Base-by-base conservation (phyloP, 768 basidiomycete species). In the Auriscalpium microsporum region DNA sequence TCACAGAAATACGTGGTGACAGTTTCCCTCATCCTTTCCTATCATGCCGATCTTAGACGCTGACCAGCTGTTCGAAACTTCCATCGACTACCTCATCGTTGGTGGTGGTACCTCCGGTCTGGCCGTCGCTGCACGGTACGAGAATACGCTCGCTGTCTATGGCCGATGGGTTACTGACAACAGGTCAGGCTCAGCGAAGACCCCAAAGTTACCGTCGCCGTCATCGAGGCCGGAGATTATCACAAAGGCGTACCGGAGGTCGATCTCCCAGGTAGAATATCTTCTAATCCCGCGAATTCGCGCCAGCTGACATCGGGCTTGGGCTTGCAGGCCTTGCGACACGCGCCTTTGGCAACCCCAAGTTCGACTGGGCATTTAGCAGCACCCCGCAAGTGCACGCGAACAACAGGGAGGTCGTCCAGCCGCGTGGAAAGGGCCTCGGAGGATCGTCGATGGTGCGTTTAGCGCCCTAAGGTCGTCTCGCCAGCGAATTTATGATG, bases 401-500 rank as follows among this genome's bases (percentile, higher is more conserved):
- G 11, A 60, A 56, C 10, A 53, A 57, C n/a, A 58, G 64, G n/a
- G 36, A 51, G 13, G 53, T 68, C 37, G 53, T 58, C 4, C 46
- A 62, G 35, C 52, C 55, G 40, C 62, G 68, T 28, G 67, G 68
- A 13, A 69, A 68, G 53, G 56, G 67, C 11, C 61, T 67, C 3
- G 68, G 67, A 11, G 67, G 68, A 33, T 67, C 64, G 21, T 64
- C 64, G 40, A 51, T 56, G 33, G 49, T 64, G 14, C 53, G 60
- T 52, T n/a, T n/a, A n/a, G 28, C 34, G 48, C 35, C 28, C 4
- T 4, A 28, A 4, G 28, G 2, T 28, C 7, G 28, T 28, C 28
- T 28, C 28, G 7, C 28, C 7, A 28, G 28, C 28, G 28, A 28
- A 4, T 4, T 28, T 7, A 4, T 28, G 7, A 28, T 4, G 28